Percentiles rank a stretch among this genome's conserved stretches.
Conservation (phyloP, 1,139 yeast genomes). For the Candida gigantensis region DNA sequence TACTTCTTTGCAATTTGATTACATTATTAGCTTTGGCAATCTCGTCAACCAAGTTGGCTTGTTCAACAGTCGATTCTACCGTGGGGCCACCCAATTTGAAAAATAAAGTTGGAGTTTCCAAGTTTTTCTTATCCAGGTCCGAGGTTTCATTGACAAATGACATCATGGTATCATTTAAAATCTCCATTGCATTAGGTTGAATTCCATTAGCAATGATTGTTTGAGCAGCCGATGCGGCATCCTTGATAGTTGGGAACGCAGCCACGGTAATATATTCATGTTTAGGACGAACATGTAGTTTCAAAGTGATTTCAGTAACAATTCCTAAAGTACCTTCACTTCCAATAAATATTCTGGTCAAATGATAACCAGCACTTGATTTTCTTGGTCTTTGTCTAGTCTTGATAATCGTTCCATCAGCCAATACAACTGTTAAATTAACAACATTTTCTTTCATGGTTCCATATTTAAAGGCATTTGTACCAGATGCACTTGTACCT, state of each 20-base stretch:
- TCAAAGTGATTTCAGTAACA: slow-evolving; percentile 46
- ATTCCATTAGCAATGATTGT: slow-evolving; percentile 37
- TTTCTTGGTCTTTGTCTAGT: slow-evolving; percentile 49
- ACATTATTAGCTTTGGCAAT: slow-evolving; percentile 55
- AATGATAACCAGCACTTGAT: slow-evolving; percentile 49
- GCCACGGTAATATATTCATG: slow-evolving; percentile 43
- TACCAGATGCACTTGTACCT: slow-evolving; percentile 48
- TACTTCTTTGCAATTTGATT: slow-evolving; percentile 59
- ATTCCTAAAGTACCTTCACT: slow-evolving; percentile 50
- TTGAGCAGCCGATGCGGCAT: slow-evolving; percentile 46
- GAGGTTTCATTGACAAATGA: slow-evolving; percentile 41
- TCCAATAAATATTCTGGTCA: slow-evolving; percentile 47
- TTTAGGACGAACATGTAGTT: slow-evolving; percentile 41
- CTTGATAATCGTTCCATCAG: slow-evolving; percentile 48
- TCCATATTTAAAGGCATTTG: slow-evolving; percentile 48
- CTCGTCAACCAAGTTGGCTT: slow-evolving; percentile 52
- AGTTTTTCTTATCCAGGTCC: slow-evolving; percentile 23
- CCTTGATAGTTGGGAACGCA: slow-evolving; percentile 41
- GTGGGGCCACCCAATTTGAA: slow-evolving; percentile 73
- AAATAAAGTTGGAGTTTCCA: slow-evolving; percentile 72
- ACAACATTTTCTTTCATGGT: slow-evolving; percentile 52
- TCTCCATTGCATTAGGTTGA: slow-evolving; percentile 48
- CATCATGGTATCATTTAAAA: slow-evolving; percentile 41
- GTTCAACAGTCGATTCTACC: slow-evolving; percentile 52
- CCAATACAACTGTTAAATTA: slow-evolving; percentile 47